phyloP scores from a whole-genome alignment of 306 rosid genomes.

The Pterocarpus macrocarpus region DNA sequence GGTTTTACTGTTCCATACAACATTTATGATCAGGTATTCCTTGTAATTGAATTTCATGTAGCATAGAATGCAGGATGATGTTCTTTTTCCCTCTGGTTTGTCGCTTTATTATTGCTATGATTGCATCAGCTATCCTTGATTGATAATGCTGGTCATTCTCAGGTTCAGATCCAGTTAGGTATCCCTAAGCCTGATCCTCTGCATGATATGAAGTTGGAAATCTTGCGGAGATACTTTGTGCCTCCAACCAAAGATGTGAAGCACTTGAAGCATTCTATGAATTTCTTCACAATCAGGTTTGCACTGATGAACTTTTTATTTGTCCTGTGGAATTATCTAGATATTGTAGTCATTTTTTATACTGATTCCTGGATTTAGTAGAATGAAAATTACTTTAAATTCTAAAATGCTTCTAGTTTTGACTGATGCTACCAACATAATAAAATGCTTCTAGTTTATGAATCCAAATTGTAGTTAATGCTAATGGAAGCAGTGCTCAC shows the following conservation, averaged over 20 bases:
- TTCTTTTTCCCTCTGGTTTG: neutral
- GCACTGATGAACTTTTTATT: conserved; percentile 46
- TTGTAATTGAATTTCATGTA: conserved; percentile 38
- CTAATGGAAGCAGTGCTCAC: neutral
- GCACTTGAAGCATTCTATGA: conserved; percentile 49
- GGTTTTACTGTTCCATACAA: conserved; percentile 84
- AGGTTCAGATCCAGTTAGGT: conserved; percentile 69
- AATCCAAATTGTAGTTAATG: conserved; percentile 13
- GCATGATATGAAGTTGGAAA: conserved; percentile 62
- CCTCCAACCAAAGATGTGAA: conserved; percentile 48
- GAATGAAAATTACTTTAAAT: neutral
- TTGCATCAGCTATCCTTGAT: conserved; percentile 28
- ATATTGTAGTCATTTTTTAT: conserved; percentile 18
- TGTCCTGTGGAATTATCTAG: conserved; percentile 31
- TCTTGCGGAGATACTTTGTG: conserved; percentile 61
- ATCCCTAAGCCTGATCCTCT: conserved; percentile 66
- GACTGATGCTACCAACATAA: neutral
- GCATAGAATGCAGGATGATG: conserved; percentile 19
- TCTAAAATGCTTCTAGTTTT: neutral
- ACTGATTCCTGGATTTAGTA: conserved; percentile 8
- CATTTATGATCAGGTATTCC: conserved; percentile 75
- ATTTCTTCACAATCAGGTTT: conserved; percentile 76
- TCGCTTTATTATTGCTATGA: conserved; percentile 26
- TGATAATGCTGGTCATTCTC: conserved; percentile 42
- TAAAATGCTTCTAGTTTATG: neutral